Evolutionary conservation across 495 filamentous ascomycete genomes (phyloP).

Genomic region (Pyrenula aspistea): DNA sequence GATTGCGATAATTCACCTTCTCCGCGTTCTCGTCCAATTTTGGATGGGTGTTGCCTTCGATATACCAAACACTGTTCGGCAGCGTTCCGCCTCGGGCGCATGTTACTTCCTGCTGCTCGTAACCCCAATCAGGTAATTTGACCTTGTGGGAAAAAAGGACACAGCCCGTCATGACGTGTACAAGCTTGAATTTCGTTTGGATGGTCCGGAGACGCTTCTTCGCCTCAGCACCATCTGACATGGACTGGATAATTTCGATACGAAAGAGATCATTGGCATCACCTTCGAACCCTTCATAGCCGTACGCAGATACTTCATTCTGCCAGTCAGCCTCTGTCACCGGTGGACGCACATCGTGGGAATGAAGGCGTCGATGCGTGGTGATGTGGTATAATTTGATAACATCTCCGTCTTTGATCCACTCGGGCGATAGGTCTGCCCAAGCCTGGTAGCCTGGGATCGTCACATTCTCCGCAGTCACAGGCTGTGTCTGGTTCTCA

Average conservation of each 20-base stretch:
- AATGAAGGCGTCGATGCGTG: constrained; percentile 84
- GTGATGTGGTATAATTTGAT: constrained; percentile 72
- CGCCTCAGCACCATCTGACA: constrained; percentile 69
- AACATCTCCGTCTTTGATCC: constrained; percentile 67
- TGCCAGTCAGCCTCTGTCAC: constrained; percentile 98
- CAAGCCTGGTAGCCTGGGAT: constrained; percentile 74
- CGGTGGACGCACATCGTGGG: constrained; percentile 93
- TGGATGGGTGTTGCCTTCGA: constrained; percentile 81
- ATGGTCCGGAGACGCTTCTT: constrained; percentile 86
- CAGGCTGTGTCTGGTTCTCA: constrained; percentile 91
- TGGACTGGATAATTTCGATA: constrained; percentile 81
- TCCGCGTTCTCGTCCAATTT: constrained; percentile 61
- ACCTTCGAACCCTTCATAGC: constrained; percentile 91
- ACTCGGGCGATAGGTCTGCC: constrained; percentile 57
- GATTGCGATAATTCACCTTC: constrained; percentile 88
- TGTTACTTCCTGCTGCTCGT: constrained; percentile 94
- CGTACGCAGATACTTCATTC: constrained; percentile 94
- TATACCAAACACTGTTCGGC: constrained; percentile 93
- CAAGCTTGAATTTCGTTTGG: constrained; percentile 87
- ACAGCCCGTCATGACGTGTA: constrained; percentile 95
- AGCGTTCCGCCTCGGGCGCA: constrained; percentile 87
- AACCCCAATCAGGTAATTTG: constrained; percentile 95
- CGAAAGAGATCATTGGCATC: constrained; percentile 96
- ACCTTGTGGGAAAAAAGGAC: constrained; percentile 97
- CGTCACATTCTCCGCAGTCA: constrained; percentile 57